These are phyloP conservation scores for Plasmodium vinckei DNA, from an alignment of 169 alveolate species.

Conservation along the genomic window DNA sequence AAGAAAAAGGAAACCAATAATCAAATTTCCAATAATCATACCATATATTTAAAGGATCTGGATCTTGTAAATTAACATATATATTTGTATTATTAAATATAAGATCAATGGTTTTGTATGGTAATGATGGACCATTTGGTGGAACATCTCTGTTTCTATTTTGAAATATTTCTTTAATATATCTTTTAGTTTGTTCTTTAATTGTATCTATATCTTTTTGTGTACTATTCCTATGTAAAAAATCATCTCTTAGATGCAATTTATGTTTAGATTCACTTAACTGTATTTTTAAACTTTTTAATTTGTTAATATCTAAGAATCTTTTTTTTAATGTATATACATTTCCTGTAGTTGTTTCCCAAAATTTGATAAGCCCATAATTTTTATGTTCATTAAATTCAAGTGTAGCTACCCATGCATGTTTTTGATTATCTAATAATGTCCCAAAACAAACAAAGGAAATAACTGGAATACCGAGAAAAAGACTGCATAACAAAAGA, in stretches of 20 bases:
- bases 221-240: slow-evolving; percentile 18
- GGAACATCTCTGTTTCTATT: slow-evolving; percentile 51
- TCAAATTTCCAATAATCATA: slow-evolving; percentile 82
- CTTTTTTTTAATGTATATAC: slow-evolving; percentile 79
- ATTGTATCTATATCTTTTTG: slow-evolving; percentile 10
- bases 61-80: slow-evolving; percentile 85
- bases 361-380: slow-evolving; percentile 79
- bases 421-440: slow-evolving; percentile 79
- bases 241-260: slow-evolving; percentile 50
- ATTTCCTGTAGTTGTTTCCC: slow-evolving; percentile 88
- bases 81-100: slow-evolving; percentile 86
- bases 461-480: slow-evolving; percentile 83
- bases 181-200: slow-evolving; percentile 69
- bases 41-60: slow-evolving; percentile 82
- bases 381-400: slow-evolving; percentile 70
- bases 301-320: slow-evolving; percentile 37
- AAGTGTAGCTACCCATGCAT: slow-evolving; percentile 86
- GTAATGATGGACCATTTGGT: slow-evolving; percentile 67
- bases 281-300: slow-evolving; percentile 45
- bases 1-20: slow-evolving; percentile 83
- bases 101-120: slow-evolving; percentile 83
- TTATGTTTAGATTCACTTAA: slow-evolving; percentile 58
- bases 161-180: slow-evolving; percentile 76
- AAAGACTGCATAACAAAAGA: slow-evolving; percentile 80
- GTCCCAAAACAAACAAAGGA: slow-evolving; percentile 87